Conservation (phyloP, 768 basidiomycete genomes). For the Boletus rubropictus region DNA sequence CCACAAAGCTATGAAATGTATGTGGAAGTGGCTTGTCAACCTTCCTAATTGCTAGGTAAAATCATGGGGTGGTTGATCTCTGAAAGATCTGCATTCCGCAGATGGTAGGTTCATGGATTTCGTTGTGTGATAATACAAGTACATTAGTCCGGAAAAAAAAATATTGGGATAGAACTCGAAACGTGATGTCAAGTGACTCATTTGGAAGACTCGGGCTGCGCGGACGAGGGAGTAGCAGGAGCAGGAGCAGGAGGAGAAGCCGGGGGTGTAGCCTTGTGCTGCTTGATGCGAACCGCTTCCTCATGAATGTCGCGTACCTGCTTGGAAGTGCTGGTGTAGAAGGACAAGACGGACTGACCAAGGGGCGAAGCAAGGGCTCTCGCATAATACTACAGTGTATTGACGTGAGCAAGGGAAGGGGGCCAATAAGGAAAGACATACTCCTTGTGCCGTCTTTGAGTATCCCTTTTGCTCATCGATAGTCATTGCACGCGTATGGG, state of each 20-base stretch:
- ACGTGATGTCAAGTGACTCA: background rate
- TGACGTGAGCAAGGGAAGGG: slow-evolving; percentile 1
- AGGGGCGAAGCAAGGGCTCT: slow-evolving; percentile 70
- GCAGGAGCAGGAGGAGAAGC: slow-evolving; percentile 11
- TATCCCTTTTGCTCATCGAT: slow-evolving; percentile 81
- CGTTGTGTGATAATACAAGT: slow-evolving; percentile 5
- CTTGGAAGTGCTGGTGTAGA: slow-evolving; percentile 87
- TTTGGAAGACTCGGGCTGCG: slow-evolving; percentile 11
- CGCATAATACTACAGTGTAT: slow-evolving; percentile 60
- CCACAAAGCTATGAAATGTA: background rate
- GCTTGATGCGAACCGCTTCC: slow-evolving; percentile 80
- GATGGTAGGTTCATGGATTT: background rate
- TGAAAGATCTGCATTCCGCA: background rate
- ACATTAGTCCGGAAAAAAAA: background rate
- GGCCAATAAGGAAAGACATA: slow-evolving; percentile 25
- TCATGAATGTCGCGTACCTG: slow-evolving; percentile 90
- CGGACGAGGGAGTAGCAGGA: slow-evolving; percentile 2
- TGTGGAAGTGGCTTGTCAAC: slow-evolving; percentile 1
- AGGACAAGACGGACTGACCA: slow-evolving; percentile 68
- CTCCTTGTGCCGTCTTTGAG: slow-evolving; percentile 63
- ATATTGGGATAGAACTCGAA: background rate
- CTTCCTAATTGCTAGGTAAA: background rate
- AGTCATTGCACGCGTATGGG: slow-evolving; percentile 61
- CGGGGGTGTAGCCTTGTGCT: slow-evolving; percentile 40
- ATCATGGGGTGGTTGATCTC: background rate